phyloP scores from a whole-genome alignment of 306 rosid species.

The Lathyrus tuberosus region DNA sequence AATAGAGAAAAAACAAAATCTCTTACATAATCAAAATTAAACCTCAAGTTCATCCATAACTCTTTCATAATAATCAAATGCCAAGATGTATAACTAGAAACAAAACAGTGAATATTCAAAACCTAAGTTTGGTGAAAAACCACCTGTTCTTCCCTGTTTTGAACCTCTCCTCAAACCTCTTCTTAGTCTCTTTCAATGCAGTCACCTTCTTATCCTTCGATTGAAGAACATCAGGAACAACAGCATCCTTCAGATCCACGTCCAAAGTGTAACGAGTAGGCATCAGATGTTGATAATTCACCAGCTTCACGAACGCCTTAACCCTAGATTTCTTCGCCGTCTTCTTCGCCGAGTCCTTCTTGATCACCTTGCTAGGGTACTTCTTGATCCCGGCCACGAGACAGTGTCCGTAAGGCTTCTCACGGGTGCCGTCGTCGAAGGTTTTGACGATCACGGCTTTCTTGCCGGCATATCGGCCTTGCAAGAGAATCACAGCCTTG shows the following conservation, averaged over 20 bases:
- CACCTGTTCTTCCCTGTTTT: conserved; percentile 31
- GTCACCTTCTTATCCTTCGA: conserved; percentile 29
- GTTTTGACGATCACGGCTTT: conserved; percentile 40
- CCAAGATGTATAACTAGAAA: not conserved
- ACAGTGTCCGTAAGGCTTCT: conserved; percentile 44
- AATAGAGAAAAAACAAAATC: too few relatives aligned
- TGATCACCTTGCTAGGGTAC: conserved; percentile 46
- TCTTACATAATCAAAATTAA: not conserved
- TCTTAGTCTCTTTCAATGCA: conserved; percentile 4
- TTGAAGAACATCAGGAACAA: not conserved
- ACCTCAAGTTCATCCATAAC: not conserved
- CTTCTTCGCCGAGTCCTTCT: conserved; percentile 42
- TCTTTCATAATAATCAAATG: not conserved
- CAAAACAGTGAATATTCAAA: not conserved
- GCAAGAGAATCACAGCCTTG: conserved; percentile 48
- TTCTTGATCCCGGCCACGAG: conserved; percentile 46
- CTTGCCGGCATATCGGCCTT: conserved; percentile 48
- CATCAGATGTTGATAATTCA: conserved; percentile 28
- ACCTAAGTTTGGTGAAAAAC: conserved; percentile 30
- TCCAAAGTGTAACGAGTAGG: conserved; percentile 29
- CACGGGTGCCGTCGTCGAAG: conserved; percentile 49
- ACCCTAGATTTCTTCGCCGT: conserved; percentile 31
- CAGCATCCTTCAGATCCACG: conserved; percentile 25
- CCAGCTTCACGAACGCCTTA: conserved; percentile 24
- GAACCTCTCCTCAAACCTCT: conserved; percentile 30